Evolutionary conservation across 495 filamentous ascomycete species (phyloP).

Genomic region (Lentithecium fluviatile): DNA sequence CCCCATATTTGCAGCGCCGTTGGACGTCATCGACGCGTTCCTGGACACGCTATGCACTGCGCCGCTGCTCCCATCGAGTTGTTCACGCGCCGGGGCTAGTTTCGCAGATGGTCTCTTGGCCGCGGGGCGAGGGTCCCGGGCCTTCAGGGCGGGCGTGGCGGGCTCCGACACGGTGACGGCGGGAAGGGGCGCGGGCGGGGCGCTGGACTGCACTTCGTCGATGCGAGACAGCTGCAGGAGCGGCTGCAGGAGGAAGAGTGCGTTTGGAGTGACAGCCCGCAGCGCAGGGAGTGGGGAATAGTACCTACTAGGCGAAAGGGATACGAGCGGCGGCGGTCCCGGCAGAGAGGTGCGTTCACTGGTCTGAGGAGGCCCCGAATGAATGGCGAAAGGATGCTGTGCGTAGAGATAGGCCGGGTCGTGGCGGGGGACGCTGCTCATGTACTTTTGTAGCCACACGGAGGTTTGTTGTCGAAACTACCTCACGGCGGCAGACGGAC

Average conservation of each 20-base stretch:
- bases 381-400: slow-evolving; percentile 22
- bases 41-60: slow-evolving; percentile 15
- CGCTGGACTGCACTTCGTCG: slow-evolving; percentile 9
- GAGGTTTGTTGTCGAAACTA: slow-evolving; percentile 7
- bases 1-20: slow-evolving; percentile 25
- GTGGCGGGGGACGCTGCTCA: slow-evolving; percentile 23
- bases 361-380: slow-evolving; percentile 12
- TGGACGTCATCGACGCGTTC: slow-evolving; percentile 35
- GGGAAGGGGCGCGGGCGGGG: slow-evolving; percentile 5
- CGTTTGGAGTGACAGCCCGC: not conserved
- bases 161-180: slow-evolving; percentile 36
- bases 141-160: slow-evolving; percentile 16
- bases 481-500: not conserved
- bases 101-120: slow-evolving; percentile 26
- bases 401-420: slow-evolving; percentile 20
- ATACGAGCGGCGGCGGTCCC: slow-evolving; percentile 6
- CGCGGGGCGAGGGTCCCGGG: slow-evolving; percentile 28
- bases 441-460: slow-evolving; percentile 23
- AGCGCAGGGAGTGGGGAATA: slow-evolving; percentile 13
- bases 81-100: slow-evolving; percentile 9
- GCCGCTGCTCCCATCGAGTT: slow-evolving; percentile 34
- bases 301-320: slow-evolving; percentile 13
- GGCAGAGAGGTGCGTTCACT: not conserved
- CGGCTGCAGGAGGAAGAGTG: slow-evolving; percentile 22
- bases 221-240: slow-evolving; percentile 16